Percentiles rank a stretch among this genome's conserved stretches.
phyloP scores from a whole-genome alignment of 2,329 filamentous ascomycete genomes.

The Beauveria sp. region DNA sequence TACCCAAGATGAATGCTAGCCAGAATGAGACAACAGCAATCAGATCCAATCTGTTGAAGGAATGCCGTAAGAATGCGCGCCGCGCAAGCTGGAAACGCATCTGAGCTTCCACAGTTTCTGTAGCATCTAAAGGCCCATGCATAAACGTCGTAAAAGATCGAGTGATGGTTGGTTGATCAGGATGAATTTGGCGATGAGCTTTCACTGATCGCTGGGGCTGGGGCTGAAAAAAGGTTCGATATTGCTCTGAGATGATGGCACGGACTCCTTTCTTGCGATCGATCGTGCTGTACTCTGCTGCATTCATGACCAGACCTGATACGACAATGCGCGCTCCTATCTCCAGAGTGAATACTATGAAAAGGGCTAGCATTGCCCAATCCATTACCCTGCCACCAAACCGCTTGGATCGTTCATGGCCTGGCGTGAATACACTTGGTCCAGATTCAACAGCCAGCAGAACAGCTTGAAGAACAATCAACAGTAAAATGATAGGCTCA shows the following conservation, averaged over 20 bases:
- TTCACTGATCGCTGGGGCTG: conserved; percentile 64
- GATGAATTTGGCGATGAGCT: conserved; percentile 37
- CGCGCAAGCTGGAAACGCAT: conserved; percentile 81
- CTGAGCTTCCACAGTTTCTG: conserved; percentile 63
- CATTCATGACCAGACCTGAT: conserved; percentile 87
- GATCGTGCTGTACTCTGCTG: conserved; percentile 84
- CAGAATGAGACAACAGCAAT: conserved; percentile 92
- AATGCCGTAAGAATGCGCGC: conserved; percentile 86
- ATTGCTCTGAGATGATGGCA: conserved; percentile 68
- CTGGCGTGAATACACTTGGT: conserved; percentile 57
- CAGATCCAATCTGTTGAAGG: conserved; percentile 93
- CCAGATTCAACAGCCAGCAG: conserved; percentile 81
- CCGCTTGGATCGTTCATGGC: conserved; percentile 48
- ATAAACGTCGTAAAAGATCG: conserved; percentile 76
- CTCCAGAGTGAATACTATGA: conserved; percentile 85
- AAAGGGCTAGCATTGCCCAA: conserved; percentile 74
- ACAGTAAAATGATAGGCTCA: conserved; percentile 75
- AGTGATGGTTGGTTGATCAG: conserved; percentile 58
- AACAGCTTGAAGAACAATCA: conserved; percentile 84
- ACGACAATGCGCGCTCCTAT: conserved; percentile 78
- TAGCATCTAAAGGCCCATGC: conserved; percentile 49
- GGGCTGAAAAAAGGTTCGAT: conserved; percentile 72
- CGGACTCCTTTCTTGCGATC: conserved; percentile 69
- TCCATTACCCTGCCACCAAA: conserved; percentile 69
- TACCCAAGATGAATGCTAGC: conserved; percentile 72